Percentiles rank a stretch among this genome's conserved stretches.
Evolutionary conservation across 2,329 filamentous ascomycete genomes (phyloP).

Genomic region (Sarocladium strictum): DNA sequence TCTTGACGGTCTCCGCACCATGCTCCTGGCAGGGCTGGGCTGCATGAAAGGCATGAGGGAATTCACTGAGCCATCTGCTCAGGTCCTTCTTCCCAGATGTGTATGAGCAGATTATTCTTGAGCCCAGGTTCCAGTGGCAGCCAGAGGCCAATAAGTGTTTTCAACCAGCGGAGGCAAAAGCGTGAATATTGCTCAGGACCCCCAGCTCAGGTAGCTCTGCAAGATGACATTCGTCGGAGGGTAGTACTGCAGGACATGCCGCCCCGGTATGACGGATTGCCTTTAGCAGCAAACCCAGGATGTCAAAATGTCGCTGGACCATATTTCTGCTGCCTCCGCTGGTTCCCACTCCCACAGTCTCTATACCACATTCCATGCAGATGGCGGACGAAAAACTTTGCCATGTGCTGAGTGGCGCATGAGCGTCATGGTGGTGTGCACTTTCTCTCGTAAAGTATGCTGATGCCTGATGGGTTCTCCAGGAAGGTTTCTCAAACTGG

Average conservation of each 20-base stretch:
- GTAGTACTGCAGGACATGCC: constrained; percentile 3
- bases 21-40: neutral
- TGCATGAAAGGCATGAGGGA: neutral
- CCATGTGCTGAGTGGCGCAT: neutral
- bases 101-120: no score
- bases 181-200: no score
- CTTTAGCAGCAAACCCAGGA: neutral
- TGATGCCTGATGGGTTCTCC: no score
- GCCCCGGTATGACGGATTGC: neutral
- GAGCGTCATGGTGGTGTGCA: neutral
- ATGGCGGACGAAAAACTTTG: neutral
- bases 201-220: neutral
- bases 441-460: neutral
- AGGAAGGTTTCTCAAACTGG: no score
- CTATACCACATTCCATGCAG: constrained; percentile 4
- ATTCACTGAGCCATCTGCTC: no score
- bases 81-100: no score
- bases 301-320: neutral
- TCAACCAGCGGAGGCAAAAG: no score
- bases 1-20: neutral
- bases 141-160: neutral
- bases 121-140: no score
- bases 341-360: constrained; percentile 2
- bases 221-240: neutral
- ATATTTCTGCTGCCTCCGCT: neutral